phyloP scores from a whole-genome alignment of 2,329 filamentous ascomycete species.

The Lomentospora prolificans region DNA sequence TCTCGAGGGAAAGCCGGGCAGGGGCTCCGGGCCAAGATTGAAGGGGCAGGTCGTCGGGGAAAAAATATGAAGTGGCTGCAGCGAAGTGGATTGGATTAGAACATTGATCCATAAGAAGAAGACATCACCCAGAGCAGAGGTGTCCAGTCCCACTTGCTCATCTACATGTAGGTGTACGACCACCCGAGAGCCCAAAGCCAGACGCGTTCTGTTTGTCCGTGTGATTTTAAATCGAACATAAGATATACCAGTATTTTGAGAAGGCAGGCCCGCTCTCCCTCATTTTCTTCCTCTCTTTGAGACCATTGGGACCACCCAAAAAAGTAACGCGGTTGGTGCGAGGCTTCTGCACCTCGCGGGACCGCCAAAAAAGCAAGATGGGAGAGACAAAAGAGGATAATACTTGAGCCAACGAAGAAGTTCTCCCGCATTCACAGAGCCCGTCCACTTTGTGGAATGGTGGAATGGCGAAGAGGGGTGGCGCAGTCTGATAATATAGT shows the following conservation, averaged over 20 bases:
- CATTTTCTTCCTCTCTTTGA: no score
- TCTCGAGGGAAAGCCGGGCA: background rate
- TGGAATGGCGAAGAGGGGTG: background rate
- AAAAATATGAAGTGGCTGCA: background rate
- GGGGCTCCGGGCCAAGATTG: background rate
- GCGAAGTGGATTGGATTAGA: background rate
- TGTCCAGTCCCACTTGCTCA: background rate
- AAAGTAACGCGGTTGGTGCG: background rate
- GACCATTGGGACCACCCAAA: background rate
- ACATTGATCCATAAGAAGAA: no score
- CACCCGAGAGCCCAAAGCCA: no score
- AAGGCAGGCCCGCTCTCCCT: no score
- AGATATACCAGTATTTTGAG: no score
- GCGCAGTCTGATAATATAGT: background rate
- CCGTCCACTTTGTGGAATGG: no score
- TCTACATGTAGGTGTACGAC: no score
- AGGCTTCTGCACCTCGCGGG: background rate
- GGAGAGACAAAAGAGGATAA: background rate
- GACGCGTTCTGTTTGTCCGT: no score
- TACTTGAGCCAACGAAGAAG: background rate
- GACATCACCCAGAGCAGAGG: background rate
- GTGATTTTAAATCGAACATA: no score
- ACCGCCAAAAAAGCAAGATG: background rate
- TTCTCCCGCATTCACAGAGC: no score
- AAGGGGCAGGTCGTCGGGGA: background rate